Evolutionary conservation across 345 rosid genomes (phyloP).

Genomic region (Cardamine resedifolia): DNA sequence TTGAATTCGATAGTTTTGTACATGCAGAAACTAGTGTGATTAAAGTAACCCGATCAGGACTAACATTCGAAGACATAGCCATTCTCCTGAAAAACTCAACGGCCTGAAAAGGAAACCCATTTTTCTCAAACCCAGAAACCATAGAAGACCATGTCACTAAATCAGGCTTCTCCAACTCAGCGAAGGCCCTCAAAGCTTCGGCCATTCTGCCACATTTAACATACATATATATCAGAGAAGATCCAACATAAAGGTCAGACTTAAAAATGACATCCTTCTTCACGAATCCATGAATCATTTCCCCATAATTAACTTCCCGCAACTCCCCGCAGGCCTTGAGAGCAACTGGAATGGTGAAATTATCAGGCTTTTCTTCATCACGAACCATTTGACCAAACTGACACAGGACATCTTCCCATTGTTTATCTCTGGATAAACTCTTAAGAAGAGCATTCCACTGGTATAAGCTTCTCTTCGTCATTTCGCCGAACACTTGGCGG

Average conservation of each 20-base stretch:
- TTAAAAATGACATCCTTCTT: slow-evolving; percentile 33
- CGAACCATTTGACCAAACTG: slow-evolving; percentile 41
- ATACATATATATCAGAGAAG: slow-evolving; percentile 54
- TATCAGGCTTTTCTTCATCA: slow-evolving; percentile 45
- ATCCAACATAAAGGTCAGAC: slow-evolving; percentile 48
- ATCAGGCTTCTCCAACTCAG: slow-evolving; percentile 48
- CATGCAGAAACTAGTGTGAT: slow-evolving; percentile 60
- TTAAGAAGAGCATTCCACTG: slow-evolving; percentile 53
- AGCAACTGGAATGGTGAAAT: slow-evolving; percentile 45
- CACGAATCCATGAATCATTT: slow-evolving; percentile 49
- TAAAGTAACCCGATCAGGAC: slow-evolving; percentile 45
- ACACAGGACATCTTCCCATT: slow-evolving; percentile 35
- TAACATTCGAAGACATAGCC: slow-evolving; percentile 37
- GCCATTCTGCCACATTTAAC: slow-evolving; percentile 46
- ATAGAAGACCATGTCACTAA: slow-evolving; percentile 59
- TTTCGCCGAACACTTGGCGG: slow-evolving; percentile 54
- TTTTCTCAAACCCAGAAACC: slow-evolving; percentile 58
- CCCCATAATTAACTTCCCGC: slow-evolving; percentile 41
- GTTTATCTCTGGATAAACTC: slow-evolving; percentile 41
- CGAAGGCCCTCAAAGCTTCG: slow-evolving; percentile 46
- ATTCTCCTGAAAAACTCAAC: slow-evolving; percentile 43
- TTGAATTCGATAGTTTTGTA: slow-evolving; percentile 40
- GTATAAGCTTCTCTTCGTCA: slow-evolving; percentile 43
- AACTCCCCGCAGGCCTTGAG: slow-evolving; percentile 54
- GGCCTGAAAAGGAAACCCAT: slow-evolving; percentile 45